Percentiles rank a stretch among this genome's conserved stretches.
Conservation (phyloP, 441 rosid species). For the Populus hybrid region DNA sequence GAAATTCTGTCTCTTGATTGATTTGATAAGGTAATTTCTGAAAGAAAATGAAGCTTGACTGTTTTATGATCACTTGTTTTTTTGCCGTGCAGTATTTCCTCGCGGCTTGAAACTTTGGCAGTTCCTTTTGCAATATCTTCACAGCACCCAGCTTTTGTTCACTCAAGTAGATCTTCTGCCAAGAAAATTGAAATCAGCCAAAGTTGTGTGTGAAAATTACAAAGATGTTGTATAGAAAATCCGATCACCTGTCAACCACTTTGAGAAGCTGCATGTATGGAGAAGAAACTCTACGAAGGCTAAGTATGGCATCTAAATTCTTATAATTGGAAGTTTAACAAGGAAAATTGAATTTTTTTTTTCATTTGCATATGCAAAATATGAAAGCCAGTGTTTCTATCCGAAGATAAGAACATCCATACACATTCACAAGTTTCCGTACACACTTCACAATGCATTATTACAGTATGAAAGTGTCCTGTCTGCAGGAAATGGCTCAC, state of each 20-base stretch:
- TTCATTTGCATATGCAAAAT: neutral
- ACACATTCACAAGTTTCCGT: neutral
- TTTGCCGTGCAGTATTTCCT: no score
- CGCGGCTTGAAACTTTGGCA: no score
- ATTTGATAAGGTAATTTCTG: no score
- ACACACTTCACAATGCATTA: neutral
- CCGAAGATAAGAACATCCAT: neutral
- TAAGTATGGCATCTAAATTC: conserved; percentile 10
- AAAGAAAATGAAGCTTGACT: no score
- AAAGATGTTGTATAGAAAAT: conserved; percentile 12
- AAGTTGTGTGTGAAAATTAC: neutral
- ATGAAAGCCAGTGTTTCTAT: neutral
- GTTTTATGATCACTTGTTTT: no score
- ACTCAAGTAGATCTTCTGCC: neutral
- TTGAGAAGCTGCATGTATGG: conserved; percentile 39
- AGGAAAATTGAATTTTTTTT: neutral
- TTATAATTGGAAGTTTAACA: neutral
- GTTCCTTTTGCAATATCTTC: no score
- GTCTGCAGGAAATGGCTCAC: no score
- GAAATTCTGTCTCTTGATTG: no score
- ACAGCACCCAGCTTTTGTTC: neutral
- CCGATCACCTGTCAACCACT: conserved; percentile 32
- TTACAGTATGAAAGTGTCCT: neutral
- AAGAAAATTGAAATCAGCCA: conserved; percentile 9
- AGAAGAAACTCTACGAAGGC: conserved; percentile 40